Base-by-base conservation (phyloP, 495 filamentous ascomycete species). In the Neurospora sp. region DNA sequence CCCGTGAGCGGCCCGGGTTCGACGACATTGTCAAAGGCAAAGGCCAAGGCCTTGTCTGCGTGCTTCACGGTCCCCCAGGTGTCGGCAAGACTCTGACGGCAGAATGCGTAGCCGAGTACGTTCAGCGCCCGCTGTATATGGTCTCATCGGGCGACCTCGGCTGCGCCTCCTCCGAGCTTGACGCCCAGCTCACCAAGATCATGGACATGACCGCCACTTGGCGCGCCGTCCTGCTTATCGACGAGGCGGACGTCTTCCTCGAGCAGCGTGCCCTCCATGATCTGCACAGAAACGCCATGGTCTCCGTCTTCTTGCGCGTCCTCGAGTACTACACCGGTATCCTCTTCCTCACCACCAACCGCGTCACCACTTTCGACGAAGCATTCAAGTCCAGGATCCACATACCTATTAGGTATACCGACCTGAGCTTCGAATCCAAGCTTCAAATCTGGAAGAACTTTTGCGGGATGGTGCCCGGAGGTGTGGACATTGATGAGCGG, bases 91-190 rank as follows among this genome's bases (percentile, higher is more conserved):
- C 83, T 3, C 72, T 83, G 23, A 83, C 81, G 8, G 82, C 79
- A 14, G 78, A 85, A 71, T 82, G 81, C n/a, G 81, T 89, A 9
- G 87, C 89, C 0, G 87, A 89, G 74, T 76, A 82, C 40, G 82
- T 83, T 11, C 73, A 84, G 40, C 82, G 82, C n/a, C 88, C 89
- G 14, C 81, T 91, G 1, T 87, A 86, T 75, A 78, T 79, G 31
- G 83, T 91, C 6, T 86, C 85, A 9, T 84, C 84, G 0, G 87
- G 87, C 9, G 88, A 90, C 27, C 80, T 89, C 69, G 87, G 87
- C 5, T 82, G 76, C 9, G 71, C 77, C n/a, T 81, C 82, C 12
- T 72, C 72, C 0, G 73, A 75, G 2, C 76, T 82, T 8, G 79
- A 82, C 73, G 14, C 62, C 5, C 70, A 73, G 0, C 80, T 90